Conservation (phyloP, 129 eudicot genomes). For the Pseudognaphalium luteoalbum region DNA sequence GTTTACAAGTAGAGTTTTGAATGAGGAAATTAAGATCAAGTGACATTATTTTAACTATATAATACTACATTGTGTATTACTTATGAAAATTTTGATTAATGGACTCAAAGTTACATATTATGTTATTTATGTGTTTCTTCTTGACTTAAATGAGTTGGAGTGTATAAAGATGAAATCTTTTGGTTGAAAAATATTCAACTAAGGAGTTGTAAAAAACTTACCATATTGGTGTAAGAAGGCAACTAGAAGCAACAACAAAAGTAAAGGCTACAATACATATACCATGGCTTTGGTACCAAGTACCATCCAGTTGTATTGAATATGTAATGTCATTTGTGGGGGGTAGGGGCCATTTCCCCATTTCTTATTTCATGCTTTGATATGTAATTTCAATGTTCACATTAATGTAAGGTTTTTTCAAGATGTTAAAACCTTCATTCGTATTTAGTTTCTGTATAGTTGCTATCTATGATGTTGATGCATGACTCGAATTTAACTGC, state of each 20-base stretch:
- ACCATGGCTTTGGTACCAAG: slow-evolving; percentile 25
- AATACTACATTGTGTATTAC: no score
- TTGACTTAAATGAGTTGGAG: background rate
- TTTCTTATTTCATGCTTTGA: background rate
- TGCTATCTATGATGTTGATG: background rate
- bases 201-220: slow-evolving; percentile 21
- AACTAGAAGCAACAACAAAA: slow-evolving; percentile 35
- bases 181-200: slow-evolving; percentile 23
- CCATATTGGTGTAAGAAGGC: slow-evolving; percentile 34
- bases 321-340: slow-evolving; percentile 36
- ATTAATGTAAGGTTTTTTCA: background rate
- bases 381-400: slow-evolving; percentile 17
- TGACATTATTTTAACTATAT: no score
- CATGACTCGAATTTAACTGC: background rate
- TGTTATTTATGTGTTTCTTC: background rate
- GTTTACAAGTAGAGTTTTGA: no score
- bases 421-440: background rate
- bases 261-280: slow-evolving; percentile 29
- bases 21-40: no score
- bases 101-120: background rate
- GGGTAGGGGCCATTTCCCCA: slow-evolving; percentile 27
- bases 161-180: slow-evolving; percentile 27
- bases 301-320: slow-evolving; percentile 39
- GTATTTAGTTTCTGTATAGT: background rate
- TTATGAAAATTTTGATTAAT: no score